These are phyloP conservation scores for Pseudevernia furfuracea DNA, from an alignment of 495 filamentous ascomycete species.

Conservation along the genomic window DNA sequence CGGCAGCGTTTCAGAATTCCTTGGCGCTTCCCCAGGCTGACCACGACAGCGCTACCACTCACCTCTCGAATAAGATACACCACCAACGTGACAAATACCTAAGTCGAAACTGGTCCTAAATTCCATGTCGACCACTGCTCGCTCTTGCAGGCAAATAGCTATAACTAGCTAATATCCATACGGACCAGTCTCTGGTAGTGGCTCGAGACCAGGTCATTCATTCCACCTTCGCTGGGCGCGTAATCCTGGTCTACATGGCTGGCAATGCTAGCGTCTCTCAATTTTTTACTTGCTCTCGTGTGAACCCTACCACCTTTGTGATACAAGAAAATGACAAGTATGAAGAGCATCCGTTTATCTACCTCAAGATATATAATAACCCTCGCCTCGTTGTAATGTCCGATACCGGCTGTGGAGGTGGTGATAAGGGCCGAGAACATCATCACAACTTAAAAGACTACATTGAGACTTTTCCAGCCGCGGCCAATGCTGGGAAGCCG, in stretches of 20 bases:
- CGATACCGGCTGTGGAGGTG: constrained; percentile 34
- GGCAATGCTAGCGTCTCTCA: neutral
- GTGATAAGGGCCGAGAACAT: constrained; percentile 14
- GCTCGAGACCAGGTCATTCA: neutral
- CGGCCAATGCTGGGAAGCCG: constrained; percentile 26
- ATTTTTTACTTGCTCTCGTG: constrained; percentile 29
- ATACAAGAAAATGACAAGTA: constrained; percentile 34
- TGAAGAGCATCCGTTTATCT: constrained; percentile 37
- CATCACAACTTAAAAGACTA: constrained; percentile 29
- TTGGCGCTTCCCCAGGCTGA: constrained; percentile 6
- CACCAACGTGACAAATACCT: too few species aligned
- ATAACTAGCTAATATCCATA: neutral
- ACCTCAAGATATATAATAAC: constrained; percentile 32
- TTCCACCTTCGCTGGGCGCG: neutral
- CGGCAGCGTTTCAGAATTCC: constrained; percentile 9
- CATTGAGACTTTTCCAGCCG: constrained; percentile 32
- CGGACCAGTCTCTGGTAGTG: too few species aligned
- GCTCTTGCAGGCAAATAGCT: neutral
- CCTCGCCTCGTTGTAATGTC: constrained; percentile 29
- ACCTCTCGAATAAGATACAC: neutral
- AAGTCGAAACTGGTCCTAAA: neutral
- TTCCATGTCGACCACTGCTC: neutral
- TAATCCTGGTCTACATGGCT: neutral
- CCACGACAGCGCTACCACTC: neutral
- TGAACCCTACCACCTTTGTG: constrained; percentile 35